Evolutionary conservation across 1,284 basidiomycete genomes (phyloP).

Genomic region (Erythrobasidium hasegawianum): DNA sequence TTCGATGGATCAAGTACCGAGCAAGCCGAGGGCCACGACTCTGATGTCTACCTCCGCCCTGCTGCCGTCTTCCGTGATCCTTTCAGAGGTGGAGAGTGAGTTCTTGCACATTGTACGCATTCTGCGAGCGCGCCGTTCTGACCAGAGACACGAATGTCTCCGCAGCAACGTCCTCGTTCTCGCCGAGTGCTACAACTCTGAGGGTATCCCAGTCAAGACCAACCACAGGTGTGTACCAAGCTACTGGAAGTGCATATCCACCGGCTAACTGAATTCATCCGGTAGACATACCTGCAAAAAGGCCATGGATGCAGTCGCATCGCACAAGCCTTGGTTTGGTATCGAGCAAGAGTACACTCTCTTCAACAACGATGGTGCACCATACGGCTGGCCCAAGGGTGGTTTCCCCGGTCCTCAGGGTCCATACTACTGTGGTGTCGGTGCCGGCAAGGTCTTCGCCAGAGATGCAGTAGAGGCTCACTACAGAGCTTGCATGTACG

Average conservation of each 20-base stretch:
- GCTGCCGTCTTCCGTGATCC: constrained; percentile 98
- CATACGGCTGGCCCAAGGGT: constrained; percentile 85
- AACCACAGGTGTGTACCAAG: constrained; percentile 67
- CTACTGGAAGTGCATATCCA: no score
- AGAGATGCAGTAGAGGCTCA: constrained; percentile 99
- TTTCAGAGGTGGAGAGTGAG: constrained; percentile 85
- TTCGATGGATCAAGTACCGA: constrained; percentile 95
- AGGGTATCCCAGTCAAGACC: constrained; percentile 95
- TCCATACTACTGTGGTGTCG: constrained; percentile 99
- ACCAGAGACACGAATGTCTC: no score
- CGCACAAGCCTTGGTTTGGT: constrained; percentile 86
- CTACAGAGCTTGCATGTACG: constrained; percentile 91
- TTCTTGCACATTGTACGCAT: constrained; percentile 42
- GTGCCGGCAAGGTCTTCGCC: constrained; percentile 96
- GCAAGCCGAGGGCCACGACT: constrained; percentile 90
- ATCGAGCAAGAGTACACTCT: constrained; percentile 56
- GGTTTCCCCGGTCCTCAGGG: constrained; percentile 99
- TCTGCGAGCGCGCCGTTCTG: no score
- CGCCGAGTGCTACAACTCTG: constrained; percentile 51
- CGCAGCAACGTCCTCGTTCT: constrained; percentile 83
- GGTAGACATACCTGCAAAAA: constrained; percentile 58
- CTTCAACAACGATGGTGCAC: constrained; percentile 85
- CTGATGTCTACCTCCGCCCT: constrained; percentile 96
- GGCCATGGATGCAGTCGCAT: constrained; percentile 84
- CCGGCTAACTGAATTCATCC: neutral